A percentile compares a stretch with the other conserved stretches of the same genome.
Evolutionary conservation across 2,329 filamentous ascomycete species (phyloP).

Genomic region (Trichoderma sp.): DNA sequence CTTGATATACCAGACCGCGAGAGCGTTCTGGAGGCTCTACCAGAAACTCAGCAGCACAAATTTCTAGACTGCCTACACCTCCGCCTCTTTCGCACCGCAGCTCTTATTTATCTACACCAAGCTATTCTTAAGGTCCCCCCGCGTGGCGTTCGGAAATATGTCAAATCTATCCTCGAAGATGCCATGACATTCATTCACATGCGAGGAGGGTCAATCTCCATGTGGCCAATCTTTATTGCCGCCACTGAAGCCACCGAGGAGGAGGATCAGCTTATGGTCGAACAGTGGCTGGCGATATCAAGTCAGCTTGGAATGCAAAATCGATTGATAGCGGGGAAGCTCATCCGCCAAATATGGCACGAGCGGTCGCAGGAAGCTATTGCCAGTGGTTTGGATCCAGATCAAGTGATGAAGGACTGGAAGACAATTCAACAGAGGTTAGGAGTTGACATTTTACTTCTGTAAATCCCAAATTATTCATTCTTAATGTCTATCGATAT

Average conservation of each 20-base stretch:
- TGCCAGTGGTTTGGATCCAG: background rate
- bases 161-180: background rate
- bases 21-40: background rate
- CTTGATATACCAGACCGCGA: background rate
- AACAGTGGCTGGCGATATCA: background rate
- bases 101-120: slow-evolving; percentile 8
- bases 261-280: slow-evolving; percentile 1
- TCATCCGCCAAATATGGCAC: slow-evolving; percentile 1
- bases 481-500: background rate
- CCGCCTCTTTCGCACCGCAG: background rate
- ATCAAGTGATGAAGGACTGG: background rate
- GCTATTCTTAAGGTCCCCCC: background rate
- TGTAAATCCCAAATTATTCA: background rate
- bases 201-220: background rate
- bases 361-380: background rate
- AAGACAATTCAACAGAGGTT: background rate
- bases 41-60: background rate
- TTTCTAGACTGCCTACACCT: slow-evolving; percentile 1
- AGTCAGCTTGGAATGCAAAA: slow-evolving; percentile 7
- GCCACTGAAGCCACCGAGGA: slow-evolving; percentile 2
- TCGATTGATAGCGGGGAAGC: background rate
- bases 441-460: slow-evolving; percentile 5
- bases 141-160: background rate
- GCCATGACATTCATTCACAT: slow-evolving; percentile 1
- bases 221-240: slow-evolving; percentile 13